Percentiles rank a stretch among this genome's conserved stretches.
phyloP scores from a whole-genome alignment of 2,329 filamentous ascomycete genomes.

The Diaporthe longicolla region DNA sequence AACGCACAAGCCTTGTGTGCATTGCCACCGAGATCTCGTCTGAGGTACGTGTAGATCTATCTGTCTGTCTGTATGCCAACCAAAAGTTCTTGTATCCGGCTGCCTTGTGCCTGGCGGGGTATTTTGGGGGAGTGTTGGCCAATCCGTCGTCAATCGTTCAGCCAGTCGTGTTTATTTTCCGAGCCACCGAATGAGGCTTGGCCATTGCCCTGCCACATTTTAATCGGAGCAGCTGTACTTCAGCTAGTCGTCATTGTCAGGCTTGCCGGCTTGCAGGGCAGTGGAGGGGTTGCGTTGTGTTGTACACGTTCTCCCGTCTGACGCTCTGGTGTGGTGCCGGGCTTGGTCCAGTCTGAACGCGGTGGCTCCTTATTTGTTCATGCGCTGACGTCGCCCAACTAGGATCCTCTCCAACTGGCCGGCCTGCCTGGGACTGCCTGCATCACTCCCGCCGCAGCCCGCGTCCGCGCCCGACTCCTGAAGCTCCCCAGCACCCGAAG shows the following conservation, averaged over 20 bases:
- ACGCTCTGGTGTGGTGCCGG: slow-evolving; percentile 20
- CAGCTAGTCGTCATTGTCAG: slow-evolving; percentile 7
- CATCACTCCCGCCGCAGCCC: slow-evolving; percentile 28
- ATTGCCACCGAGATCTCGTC: slow-evolving; percentile 18
- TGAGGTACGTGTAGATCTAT: slow-evolving; percentile 22
- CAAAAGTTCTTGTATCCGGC: slow-evolving; percentile 10
- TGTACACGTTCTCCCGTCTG: slow-evolving; percentile 24
- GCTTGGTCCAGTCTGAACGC: slow-evolving; percentile 34
- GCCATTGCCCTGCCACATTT: slow-evolving; percentile 27
- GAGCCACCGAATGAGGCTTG: slow-evolving; percentile 23
- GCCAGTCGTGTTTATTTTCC: slow-evolving; percentile 16
- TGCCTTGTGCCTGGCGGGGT: slow-evolving; percentile 26
- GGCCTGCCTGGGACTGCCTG: slow-evolving; percentile 48
- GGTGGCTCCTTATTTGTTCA: slow-evolving; percentile 48
- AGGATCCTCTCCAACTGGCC: slow-evolving; percentile 55
- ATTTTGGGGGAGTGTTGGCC: background rate
- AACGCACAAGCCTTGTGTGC: slow-evolving; percentile 19
- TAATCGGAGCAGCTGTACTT: slow-evolving; percentile 9
- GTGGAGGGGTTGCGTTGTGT: background rate
- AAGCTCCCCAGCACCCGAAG: slow-evolving; percentile 36
- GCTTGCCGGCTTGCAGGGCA: background rate
- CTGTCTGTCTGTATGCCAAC: background rate
- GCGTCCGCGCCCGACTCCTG: slow-evolving; percentile 31
- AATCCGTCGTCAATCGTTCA: background rate
- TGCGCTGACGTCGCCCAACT: slow-evolving; percentile 66